Evolutionary conservation across 257 asterid species (phyloP), one percentile per base, ranked within the genome.

Genomic region (Euphrasia confusa): DNA sequence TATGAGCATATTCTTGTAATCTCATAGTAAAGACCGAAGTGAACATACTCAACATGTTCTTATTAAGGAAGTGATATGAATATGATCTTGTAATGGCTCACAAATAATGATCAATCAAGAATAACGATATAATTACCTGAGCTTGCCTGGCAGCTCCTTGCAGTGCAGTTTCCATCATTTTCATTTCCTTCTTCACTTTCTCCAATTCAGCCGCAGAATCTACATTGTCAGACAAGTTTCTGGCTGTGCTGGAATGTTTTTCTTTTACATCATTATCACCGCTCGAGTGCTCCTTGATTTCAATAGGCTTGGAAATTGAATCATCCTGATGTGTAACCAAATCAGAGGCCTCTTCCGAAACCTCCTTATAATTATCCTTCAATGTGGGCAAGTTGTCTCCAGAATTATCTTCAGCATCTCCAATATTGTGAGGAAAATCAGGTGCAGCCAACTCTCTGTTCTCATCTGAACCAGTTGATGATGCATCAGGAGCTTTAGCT

Each of bases 91-190:
- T n/a, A 17, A 21, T 39, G 67, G 47, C 12, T 7, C 65, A 45
- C 59, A 61, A 52, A 30, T 66, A 68, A 60, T 39, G 37, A 49
- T 53, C 32, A 54, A 10, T 12, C 67, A 37, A 35, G 58, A 61
- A 37, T 40, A 60, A 62, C 42, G 17, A 61, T 54, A 40, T 53
- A 66, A 69, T 35, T 78, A 90, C 98, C 98, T 85, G 96, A 67
- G 96, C 94, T 85, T 90, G 98, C 79, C 95, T 87, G 65, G 96
- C 98, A 72, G 96, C 98, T 71, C 98, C 98, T 64, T 85, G 90
- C 60, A 90, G 65, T 66, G 98, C 96, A 75, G 79, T 76, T 81
- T 90, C 95, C 95, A 90, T 85, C 96, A 90, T 85, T 78, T 80
- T 83, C 91, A 84, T 85, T 59, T 90, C 98, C 80, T 83, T 82